phyloP scores from a whole-genome alignment of 768 basidiomycete genomes.

The Cystoderma amianthinum region DNA sequence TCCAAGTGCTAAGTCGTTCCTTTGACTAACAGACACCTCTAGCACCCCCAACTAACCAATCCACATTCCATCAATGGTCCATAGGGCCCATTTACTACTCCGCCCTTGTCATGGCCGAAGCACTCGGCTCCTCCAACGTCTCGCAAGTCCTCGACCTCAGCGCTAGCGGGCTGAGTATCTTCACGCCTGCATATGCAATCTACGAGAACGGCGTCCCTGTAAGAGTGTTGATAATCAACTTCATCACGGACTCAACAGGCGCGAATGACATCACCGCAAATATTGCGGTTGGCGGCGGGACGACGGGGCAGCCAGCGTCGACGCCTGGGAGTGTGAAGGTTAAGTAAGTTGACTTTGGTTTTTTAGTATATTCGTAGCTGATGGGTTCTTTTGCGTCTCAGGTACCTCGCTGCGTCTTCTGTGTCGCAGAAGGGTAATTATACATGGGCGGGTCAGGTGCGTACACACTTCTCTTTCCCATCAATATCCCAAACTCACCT shows the following conservation, averaged over 20 bases:
- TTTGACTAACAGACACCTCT: neutral
- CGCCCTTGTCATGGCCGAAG: slow-evolving; percentile 62
- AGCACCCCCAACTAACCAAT: slow-evolving; percentile 48
- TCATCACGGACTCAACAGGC: slow-evolving; percentile 52
- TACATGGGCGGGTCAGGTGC: slow-evolving; percentile 73
- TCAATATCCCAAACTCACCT: too few species aligned
- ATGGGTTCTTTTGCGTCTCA: slow-evolving; percentile 9
- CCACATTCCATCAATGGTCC: slow-evolving; percentile 60
- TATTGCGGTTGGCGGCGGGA: slow-evolving; percentile 33
- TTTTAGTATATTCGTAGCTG: neutral
- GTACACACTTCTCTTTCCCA: too few species aligned
- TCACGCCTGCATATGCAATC: slow-evolving; percentile 64
- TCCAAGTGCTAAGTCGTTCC: too few species aligned
- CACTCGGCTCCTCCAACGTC: slow-evolving; percentile 55
- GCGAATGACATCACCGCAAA: slow-evolving; percentile 44
- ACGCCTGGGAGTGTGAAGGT: slow-evolving; percentile 43
- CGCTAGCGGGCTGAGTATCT: slow-evolving; percentile 36
- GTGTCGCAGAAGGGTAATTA: slow-evolving; percentile 60
- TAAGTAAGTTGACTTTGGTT: slow-evolving; percentile 28
- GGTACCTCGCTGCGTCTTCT: slow-evolving; percentile 50
- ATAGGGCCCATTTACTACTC: slow-evolving; percentile 72
- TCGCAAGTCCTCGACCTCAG: slow-evolving; percentile 64
- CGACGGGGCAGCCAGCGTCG: neutral
- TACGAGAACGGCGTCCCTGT: slow-evolving; percentile 64
- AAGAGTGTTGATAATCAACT: slow-evolving; percentile 70